Conservation (phyloP, 495 filamentous ascomycete genomes). For the Penicillium herquei region DNA sequence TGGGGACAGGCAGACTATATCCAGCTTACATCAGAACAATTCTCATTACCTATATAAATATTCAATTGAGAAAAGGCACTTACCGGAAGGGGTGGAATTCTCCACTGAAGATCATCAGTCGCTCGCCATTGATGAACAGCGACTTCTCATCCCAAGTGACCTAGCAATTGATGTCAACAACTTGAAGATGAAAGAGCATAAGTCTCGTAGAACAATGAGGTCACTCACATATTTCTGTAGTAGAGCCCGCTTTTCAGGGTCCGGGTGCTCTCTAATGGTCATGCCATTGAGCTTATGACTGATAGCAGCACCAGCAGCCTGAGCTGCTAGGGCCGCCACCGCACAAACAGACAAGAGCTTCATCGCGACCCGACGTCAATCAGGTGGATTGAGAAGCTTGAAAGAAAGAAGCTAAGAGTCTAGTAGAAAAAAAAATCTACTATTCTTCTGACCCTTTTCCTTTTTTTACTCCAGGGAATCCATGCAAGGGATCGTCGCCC, state of each 20-base stretch:
- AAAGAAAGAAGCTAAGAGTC: background rate
- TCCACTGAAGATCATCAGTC: conserved; percentile 69
- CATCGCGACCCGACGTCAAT: conserved; percentile 19
- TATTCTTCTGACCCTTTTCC: background rate
- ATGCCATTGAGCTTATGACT: conserved; percentile 37
- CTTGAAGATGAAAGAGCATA: conserved; percentile 1
- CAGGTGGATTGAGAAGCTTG: background rate
- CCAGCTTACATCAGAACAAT: conserved; percentile 1
- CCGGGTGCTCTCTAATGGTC: conserved; percentile 37
- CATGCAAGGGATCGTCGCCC: conserved; percentile 17
- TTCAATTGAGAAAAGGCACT: background rate
- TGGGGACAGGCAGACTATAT: conserved; percentile 64
- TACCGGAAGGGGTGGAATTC: conserved; percentile 71
- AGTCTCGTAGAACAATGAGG: background rate
- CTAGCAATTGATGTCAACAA: conserved; percentile 20
- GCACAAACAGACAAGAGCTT: conserved; percentile 33
- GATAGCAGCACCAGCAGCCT: conserved; percentile 37
- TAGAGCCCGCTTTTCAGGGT: conserved; percentile 33
- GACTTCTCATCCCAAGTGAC: conserved; percentile 78
- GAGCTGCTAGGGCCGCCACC: conserved; percentile 33
- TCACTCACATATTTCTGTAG: conserved; percentile 40
- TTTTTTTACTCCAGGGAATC: background rate
- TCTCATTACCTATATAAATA: background rate
- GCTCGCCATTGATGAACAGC: conserved; percentile 67
- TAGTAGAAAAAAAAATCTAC: background rate